A percentile compares a stretch with the other conserved stretches of the same genome.
Conservation (phyloP, 768 basidiomycete species). For the Auricularia heimuer region DNA sequence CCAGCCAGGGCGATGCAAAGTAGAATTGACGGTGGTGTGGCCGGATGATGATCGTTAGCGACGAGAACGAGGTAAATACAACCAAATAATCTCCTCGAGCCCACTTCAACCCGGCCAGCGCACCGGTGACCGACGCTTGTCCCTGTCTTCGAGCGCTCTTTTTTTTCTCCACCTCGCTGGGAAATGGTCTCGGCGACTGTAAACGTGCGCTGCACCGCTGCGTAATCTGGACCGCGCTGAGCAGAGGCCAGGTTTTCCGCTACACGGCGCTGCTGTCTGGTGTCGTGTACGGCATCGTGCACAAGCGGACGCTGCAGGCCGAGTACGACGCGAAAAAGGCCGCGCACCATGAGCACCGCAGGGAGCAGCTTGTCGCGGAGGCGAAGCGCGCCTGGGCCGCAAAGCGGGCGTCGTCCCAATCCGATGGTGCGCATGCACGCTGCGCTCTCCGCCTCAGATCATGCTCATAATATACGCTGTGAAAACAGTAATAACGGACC, state of each 20-base stretch:
- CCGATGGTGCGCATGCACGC: conserved; percentile 24
- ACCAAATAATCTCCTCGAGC: not conserved
- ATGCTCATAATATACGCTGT: not conserved
- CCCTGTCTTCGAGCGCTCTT: not conserved
- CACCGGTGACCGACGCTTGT: not conserved
- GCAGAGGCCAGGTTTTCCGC: conserved; percentile 64
- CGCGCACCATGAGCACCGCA: conserved; percentile 59
- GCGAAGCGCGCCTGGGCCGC: conserved; percentile 88
- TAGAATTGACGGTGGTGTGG: too few relatives aligned
- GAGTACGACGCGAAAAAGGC: conserved; percentile 69
- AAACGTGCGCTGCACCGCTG: conserved; percentile 42
- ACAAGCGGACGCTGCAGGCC: conserved; percentile 82
- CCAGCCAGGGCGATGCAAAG: too few relatives aligned
- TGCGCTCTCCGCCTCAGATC: not conserved
- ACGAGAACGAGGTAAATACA: not conserved
- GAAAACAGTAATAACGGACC: conserved; percentile 73
- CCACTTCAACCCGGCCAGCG: not conserved
- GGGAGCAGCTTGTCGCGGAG: conserved; percentile 69
- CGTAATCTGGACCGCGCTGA: not conserved
- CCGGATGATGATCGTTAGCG: too few relatives aligned
- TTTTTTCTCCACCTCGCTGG: not conserved
- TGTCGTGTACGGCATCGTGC: conserved; percentile 84
- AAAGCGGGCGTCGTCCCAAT: conserved; percentile 47
- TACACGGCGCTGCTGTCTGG: conserved; percentile 86
- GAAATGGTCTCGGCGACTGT: conserved; percentile 64